These are phyloP conservation scores for Rhodosporidiobolus sp. DNA, from an alignment of 768 basidiomycete genomes.

Conservation along the genomic window DNA sequence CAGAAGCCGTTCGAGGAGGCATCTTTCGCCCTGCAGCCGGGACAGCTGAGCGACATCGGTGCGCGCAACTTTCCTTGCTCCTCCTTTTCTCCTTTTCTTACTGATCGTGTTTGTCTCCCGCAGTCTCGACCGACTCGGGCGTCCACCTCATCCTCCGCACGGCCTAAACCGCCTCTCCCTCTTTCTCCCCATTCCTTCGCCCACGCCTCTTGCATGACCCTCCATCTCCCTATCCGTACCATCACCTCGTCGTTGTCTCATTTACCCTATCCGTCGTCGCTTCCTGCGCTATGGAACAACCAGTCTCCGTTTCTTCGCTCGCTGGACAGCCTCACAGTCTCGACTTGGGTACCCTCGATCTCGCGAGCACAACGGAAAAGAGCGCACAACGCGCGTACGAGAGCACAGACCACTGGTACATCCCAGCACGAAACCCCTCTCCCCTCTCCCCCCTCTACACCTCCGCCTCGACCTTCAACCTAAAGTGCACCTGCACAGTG, in stretches of 20 bases:
- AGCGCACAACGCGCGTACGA: too few relatives aligned
- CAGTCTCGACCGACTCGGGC: slow-evolving; percentile 83
- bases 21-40: slow-evolving; percentile 66
- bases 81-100: not conserved
- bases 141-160: slow-evolving; percentile 83
- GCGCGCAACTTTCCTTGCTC: not conserved
- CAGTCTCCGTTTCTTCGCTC: too few relatives aligned
- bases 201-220: not conserved
- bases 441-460: not conserved
- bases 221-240: not conserved
- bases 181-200: not conserved
- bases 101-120: too few relatives aligned
- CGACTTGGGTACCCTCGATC: too few relatives aligned
- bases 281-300: too few relatives aligned
- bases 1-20: slow-evolving; percentile 96
- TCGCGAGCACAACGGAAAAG: too few relatives aligned
- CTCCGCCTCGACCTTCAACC: not conserved
- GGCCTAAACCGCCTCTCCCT: slow-evolving; percentile 11
- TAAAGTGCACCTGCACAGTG: not conserved
- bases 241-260: not conserved
- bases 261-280: too few relatives aligned
- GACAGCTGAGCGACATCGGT: slow-evolving; percentile 68
- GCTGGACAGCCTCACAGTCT: too few relatives aligned
- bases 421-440: not conserved
- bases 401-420: not conserved